Evolutionary conservation across 805 yeast genomes (phyloP), one percentile per base, ranked within the genome.

Genomic region (Middelhovenomyces tepae): DNA sequence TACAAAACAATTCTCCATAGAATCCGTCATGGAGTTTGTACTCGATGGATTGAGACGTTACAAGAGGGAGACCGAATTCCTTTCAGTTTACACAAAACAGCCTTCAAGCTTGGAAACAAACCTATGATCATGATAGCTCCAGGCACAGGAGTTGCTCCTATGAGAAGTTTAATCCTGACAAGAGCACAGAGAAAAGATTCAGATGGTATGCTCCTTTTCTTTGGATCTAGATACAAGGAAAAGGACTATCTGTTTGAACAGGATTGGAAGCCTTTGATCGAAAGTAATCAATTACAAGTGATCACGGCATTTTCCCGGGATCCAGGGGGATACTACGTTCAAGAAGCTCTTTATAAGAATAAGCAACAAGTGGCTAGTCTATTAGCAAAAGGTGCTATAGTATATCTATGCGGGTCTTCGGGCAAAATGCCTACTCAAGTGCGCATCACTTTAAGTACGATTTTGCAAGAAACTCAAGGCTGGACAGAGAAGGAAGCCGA

Each of bases 101-200:
- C 50, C 35, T 34, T 75, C 27, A 54, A 62, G 9, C 55, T 73
- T 27, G 18, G 43, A 3, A 40, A 50, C 3, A 51, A 39, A 2
- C 81, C 94, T 0, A 57, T 81, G 16, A 58, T 91, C 3, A 62
- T 89, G 70, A 67, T 89, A 3, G 79, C 89, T 1, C 94, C 98
- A 0, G 99, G 98, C 3, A 93, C 97, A 0, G 99, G 99, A 2
- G 65, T 91, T 7, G 98, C 99, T 0, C 98, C 98, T 2, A 75
- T 89, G 69, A 72, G 84, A 47, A 69, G 83, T 1, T 48, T 87
- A 25, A 66, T 89, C 9, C 71, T 71, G 27, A 54, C 13, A 22
- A 16, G 8, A 5, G 19, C 13, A 6, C 11, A 26, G 29, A 4
- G 43, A 46, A 5, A 25, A 36, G 6, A 39, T 41, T 1, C 35